Conservation (phyloP, 2,329 filamentous ascomycete species). For the Ophiostoma fasciatum region DNA sequence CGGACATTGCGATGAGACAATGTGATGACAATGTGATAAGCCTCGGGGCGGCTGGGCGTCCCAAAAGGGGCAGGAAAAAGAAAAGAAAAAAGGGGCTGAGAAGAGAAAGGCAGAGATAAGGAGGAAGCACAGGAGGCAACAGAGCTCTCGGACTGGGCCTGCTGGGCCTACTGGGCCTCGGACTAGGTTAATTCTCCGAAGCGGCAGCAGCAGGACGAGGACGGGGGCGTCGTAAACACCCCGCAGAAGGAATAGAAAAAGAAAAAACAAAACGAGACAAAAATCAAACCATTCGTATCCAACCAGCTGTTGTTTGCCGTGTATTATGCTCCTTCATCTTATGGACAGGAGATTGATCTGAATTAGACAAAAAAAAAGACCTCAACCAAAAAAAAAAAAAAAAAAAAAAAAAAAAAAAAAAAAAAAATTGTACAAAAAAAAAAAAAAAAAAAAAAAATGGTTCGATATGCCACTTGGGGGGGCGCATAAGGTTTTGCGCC, state of each 20-base stretch:
- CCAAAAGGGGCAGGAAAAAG: background rate
- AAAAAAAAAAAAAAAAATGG: slow-evolving; percentile 5
- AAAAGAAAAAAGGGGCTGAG: background rate
- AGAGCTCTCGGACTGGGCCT: too few species aligned
- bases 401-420: background rate
- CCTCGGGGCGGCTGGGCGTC: too few species aligned
- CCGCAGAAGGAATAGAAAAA: too few species aligned
- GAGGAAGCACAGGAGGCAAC: background rate
- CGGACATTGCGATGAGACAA: too few species aligned
- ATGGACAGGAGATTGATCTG: background rate
- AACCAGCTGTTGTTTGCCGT: too few species aligned
- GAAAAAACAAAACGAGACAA: too few species aligned
- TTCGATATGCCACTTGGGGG: slow-evolving; percentile 6
- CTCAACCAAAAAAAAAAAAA: background rate
- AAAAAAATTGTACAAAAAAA: background rate
- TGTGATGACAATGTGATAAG: background rate
- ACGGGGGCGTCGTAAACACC: too few species aligned
- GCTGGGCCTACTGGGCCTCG: too few species aligned
- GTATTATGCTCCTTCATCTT: too few species aligned
- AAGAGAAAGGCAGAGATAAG: background rate
- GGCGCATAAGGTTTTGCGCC: slow-evolving; percentile 27
- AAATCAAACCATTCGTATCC: too few species aligned
- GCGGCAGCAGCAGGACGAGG: too few species aligned
- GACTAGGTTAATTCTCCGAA: too few species aligned
- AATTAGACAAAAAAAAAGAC: background rate